phyloP scores from a whole-genome alignment of 305 asterid species.

The Fraxinus ornus region DNA sequence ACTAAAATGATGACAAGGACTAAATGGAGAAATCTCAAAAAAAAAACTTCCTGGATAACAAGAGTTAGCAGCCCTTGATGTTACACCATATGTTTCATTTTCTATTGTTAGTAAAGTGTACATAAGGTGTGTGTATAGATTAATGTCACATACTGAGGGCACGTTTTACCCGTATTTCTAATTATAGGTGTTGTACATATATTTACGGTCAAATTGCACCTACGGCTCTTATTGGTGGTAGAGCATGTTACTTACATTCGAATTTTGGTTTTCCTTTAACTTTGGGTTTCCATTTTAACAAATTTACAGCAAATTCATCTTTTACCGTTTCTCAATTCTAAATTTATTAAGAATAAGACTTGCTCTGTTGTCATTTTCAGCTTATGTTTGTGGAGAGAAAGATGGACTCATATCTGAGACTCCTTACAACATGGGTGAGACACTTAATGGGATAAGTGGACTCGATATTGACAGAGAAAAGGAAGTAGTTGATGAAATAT shows the following conservation, averaged over 20 bases:
- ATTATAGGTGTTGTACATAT: not conserved
- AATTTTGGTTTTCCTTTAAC: too few species aligned
- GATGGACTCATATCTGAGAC: constrained; percentile 63
- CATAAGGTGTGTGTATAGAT: too few species aligned
- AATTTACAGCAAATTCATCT: too few species aligned
- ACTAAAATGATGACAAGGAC: not conserved
- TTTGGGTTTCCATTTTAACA: too few species aligned
- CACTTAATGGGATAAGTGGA: constrained; percentile 60
- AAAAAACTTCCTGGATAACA: not conserved
- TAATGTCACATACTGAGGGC: too few species aligned
- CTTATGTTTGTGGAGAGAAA: constrained; percentile 66
- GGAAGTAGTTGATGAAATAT: constrained; percentile 43
- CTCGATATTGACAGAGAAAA: constrained; percentile 55
- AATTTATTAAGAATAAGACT: not conserved
- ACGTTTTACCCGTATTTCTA: not conserved
- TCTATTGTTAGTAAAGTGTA: too few species aligned
- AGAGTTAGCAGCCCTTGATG: not conserved
- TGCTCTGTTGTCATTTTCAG: constrained; percentile 25
- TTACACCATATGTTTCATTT: too few species aligned
- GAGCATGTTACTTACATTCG: too few species aligned
- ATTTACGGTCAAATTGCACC: not conserved
- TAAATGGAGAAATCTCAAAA: not conserved
- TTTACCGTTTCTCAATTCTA: too few species aligned
- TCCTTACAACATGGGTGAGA: constrained; percentile 51
- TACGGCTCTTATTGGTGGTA: not conserved